phyloP scores from a whole-genome alignment of 163 green algal genomes.

The Coccomyxa subellipsoidea region DNA sequence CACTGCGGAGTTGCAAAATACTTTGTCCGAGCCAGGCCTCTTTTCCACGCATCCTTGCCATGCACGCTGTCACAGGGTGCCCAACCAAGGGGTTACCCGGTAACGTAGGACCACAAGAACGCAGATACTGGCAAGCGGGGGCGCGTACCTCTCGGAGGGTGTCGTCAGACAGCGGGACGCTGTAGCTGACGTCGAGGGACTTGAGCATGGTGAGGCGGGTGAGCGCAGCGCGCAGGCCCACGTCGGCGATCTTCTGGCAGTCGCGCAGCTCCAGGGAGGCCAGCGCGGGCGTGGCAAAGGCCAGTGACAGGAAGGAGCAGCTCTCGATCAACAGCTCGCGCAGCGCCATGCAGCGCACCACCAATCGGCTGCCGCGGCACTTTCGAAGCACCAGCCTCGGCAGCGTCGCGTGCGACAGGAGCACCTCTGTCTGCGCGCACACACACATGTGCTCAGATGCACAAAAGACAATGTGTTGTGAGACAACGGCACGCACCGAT shows the following conservation, averaged over 20 bases:
- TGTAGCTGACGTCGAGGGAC: neutral
- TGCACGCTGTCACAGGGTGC: too few relatives aligned
- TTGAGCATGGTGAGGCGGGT: neutral
- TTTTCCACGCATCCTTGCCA: too few relatives aligned
- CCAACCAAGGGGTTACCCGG: too few relatives aligned
- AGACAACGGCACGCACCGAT: too few relatives aligned
- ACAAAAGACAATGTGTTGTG: too few relatives aligned
- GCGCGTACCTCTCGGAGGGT: neutral
- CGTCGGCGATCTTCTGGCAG: neutral
- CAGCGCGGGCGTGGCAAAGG: neutral
- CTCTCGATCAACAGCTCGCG: neutral
- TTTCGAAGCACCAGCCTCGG: neutral
- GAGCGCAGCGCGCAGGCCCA: neutral
- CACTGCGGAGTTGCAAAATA: too few relatives aligned
- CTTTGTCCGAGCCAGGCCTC: too few relatives aligned
- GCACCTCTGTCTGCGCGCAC: neutral
- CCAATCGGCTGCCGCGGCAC: neutral
- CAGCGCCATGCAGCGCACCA: slow-evolving; percentile 2
- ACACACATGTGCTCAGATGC: neutral
- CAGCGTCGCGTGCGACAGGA: neutral
- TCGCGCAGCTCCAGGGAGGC: neutral
- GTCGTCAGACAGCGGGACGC: neutral
- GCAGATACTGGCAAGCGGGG: neutral
- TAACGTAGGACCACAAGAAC: too few relatives aligned
- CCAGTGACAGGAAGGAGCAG: neutral